These are phyloP conservation scores for Penicillium brevicompactum DNA, from an alignment of 2,329 filamentous ascomycete species.

Conservation along the genomic window DNA sequence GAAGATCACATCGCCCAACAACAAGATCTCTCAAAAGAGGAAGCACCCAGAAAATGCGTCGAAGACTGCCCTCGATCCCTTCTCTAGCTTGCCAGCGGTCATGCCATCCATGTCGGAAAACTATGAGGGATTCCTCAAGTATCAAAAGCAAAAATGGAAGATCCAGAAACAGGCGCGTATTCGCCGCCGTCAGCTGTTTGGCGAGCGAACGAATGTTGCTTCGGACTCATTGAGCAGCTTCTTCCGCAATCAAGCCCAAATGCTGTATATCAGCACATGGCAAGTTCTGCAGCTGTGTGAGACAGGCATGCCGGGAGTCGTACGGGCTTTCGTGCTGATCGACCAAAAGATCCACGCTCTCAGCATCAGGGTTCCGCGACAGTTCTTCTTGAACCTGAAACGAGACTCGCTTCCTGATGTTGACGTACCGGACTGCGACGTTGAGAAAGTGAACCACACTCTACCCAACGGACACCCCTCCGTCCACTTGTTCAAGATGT, in stretches of 20 bases:
- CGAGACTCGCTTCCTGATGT: constrained; percentile 84
- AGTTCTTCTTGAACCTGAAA: constrained; percentile 90
- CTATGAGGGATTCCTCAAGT: constrained; percentile 83
- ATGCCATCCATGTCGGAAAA: constrained; percentile 87
- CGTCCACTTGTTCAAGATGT: constrained; percentile 90
- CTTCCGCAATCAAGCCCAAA: constrained; percentile 90
- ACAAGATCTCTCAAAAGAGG: constrained; percentile 63
- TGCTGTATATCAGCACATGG: constrained; percentile 91
- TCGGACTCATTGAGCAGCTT: constrained; percentile 66
- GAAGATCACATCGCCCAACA: constrained; percentile 65
- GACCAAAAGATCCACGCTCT: constrained; percentile 87
- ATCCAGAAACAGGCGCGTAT: constrained; percentile 89
- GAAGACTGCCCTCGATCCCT: constrained; percentile 71
- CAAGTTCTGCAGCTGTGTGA: constrained; percentile 85
- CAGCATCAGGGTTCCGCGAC: constrained; percentile 84
- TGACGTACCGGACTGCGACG: constrained; percentile 79
- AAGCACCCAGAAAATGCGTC: constrained; percentile 69
- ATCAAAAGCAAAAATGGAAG: constrained; percentile 99
- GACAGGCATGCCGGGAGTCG: constrained; percentile 81
- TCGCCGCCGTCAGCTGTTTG: constrained; percentile 86
- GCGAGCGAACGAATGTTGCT: constrained; percentile 69
- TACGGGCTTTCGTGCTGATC: constrained; percentile 87
- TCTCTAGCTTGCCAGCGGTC: constrained; percentile 74
- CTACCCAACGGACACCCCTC: constrained; percentile 94
- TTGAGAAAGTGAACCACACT: constrained; percentile 91